Base-by-base conservation (phyloP, 2,329 filamentous ascomycete genomes). In the Fusarium tjaetaba region DNA sequence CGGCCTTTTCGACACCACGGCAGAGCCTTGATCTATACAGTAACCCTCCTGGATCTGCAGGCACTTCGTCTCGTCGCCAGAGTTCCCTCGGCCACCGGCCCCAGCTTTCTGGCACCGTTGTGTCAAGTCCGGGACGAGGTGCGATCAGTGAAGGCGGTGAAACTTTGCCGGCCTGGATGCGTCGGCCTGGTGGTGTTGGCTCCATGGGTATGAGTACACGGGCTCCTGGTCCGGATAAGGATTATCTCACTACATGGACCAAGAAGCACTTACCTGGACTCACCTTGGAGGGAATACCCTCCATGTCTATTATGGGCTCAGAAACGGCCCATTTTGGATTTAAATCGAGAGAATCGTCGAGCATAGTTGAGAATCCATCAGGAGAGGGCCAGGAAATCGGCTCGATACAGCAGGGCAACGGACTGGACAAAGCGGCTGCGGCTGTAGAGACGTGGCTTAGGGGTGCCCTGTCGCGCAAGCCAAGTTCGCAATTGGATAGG, bases 361-460 rank as follows among this genome's bases (percentile, higher is more conserved):
- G 80, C 5, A 86, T 90, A 49, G 88, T 87, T 3, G 88, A 90
- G 75, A 85, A 85, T 73, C 82, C 87, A 28, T 84, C 86, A 75
- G 84, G 87, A 73, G 83, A 88, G 65, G 85, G 86, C 24, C 81
- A 85, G 48, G 83, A 87, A 65, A 76, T 82, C 24, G 64, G 80
- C 42, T 78, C 86, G 16, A 81, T 83, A n/a, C 82, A 84, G 55
- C 85, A 87, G 52, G 86, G 87, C 20, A 86, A 82, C 7, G 86
- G 88, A 2, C 85, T 98, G 6, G 95, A 97, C 77, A 93, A 95
- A 72, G 92, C 97, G 15, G 95, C 95, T 3, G 93, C 94, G 11
- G 92, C 93, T 5, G 91, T 98, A 36, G 96, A 98, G 83, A 93
- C 92, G 2, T 99, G 96, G 95, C 86, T 98, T 67, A 88, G 95